Base-by-base conservation (phyloP, 441 rosid species). In the Biscutella laevigata region DNA sequence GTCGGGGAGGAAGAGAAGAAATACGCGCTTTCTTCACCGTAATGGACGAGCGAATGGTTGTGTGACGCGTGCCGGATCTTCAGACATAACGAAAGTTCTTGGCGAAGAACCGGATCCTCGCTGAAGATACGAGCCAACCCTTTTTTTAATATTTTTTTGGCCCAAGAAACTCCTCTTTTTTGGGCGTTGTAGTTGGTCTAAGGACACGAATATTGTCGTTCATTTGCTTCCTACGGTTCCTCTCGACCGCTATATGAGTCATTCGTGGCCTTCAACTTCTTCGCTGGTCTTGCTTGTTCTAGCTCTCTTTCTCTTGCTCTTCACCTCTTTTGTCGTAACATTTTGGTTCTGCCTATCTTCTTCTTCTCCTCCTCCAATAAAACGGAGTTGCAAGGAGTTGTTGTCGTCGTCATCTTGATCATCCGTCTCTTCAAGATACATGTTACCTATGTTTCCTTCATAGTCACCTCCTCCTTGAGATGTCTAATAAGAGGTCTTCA, bases 211-310 rank as follows among this genome's bases (percentile, higher is more conserved):
- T 86, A 75, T 90, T 88, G 35, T 86, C 96, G 49, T 90, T 90
- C 95, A 87, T 87, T 64, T 86, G 96, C 77, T 86, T 82, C 61
- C 95, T 74, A 27, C 97, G 64, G 57, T 84, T 90, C 53, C 97
- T 75, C 61, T 90, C 97, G 0, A 90, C 95, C 0, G 97, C 96
- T 10, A 90, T 90, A 49, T 90, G 97, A 57, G 89, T 83, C 95
- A 84, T 84, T 38, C 96, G 30, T 54, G 95, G 76, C 86, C 87
- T 56, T 87, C 96, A 0, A 90, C 96, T 71, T 90, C 95, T 64
- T 87, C 90, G 34, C 72, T 90, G n/a, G 96, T 82, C 73, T 90
- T 90, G 40, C 71, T 35, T 3, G 74, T 72, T 68, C 88, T 74
- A 5, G 92, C 78, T 53, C 95, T 74, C 72, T 87, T 87, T 32